Percentiles rank a stretch among this genome's conserved stretches.
phyloP scores from a whole-genome alignment of 176 grass and related monocot genomes.

The Ananas comosus region DNA sequence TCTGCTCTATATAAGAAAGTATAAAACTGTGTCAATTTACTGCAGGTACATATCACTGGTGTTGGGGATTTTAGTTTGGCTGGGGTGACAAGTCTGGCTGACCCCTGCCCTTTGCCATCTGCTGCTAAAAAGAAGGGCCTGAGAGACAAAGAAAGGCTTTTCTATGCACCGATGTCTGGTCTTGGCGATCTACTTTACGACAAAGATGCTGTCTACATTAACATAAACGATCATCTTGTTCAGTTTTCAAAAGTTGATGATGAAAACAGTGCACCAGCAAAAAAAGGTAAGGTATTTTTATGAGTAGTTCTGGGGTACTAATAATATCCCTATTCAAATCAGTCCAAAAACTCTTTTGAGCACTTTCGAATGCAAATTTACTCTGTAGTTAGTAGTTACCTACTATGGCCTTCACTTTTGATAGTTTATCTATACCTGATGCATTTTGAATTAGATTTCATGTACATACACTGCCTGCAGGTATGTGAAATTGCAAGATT shows the following conservation, averaged over 20 bases:
- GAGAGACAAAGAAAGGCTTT: slow-evolving; percentile 90
- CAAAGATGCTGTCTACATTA: slow-evolving; percentile 90
- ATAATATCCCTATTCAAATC: neutral
- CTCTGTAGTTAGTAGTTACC: no score
- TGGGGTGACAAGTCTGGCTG: slow-evolving; percentile 67
- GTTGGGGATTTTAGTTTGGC: slow-evolving; percentile 83
- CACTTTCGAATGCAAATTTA: no score
- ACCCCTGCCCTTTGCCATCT: slow-evolving; percentile 95
- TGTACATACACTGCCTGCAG: neutral
- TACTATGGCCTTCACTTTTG: no score
- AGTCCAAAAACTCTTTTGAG: no score
- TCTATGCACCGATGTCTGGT: slow-evolving; percentile 98
- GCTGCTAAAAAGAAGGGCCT: slow-evolving; percentile 90
- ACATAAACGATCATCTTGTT: slow-evolving; percentile 96
- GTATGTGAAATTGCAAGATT: no score
- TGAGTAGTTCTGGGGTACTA: neutral
- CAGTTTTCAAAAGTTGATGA: slow-evolving; percentile 77
- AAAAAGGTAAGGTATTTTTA: slow-evolving; percentile 34
- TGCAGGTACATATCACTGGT: slow-evolving; percentile 89
- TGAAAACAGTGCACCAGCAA: slow-evolving; percentile 27
- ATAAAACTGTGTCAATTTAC: slow-evolving; percentile 6
- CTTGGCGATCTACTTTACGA: slow-evolving; percentile 96
- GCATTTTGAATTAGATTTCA: slow-evolving; percentile 1
- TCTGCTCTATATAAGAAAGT: slow-evolving; percentile 11
- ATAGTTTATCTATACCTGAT: neutral